These are phyloP conservation scores for Arthrobotrys sphaeroides DNA, from an alignment of 2,329 filamentous ascomycete genomes.

Conservation along the genomic window DNA sequence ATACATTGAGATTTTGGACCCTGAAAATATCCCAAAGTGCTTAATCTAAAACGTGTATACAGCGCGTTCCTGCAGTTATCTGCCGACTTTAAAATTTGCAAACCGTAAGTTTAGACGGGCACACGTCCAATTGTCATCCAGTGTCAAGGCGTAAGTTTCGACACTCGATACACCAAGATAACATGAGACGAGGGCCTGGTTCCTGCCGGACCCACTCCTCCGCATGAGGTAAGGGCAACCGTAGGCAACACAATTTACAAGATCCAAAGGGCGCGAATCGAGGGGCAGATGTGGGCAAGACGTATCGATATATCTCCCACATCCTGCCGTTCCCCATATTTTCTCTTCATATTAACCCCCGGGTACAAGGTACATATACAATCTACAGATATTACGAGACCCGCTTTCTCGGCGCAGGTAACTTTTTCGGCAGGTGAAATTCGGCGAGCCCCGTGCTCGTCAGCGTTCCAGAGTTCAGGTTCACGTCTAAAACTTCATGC, in stretches of 20 bases:
- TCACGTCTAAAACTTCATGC: slow-evolving; percentile 45
- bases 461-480: slow-evolving; percentile 10
- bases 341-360: neutral
- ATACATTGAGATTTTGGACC: neutral
- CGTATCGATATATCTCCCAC: slow-evolving; percentile 20
- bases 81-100: neutral
- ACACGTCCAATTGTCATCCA: slow-evolving; percentile 19
- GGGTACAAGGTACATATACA: slow-evolving; percentile 33
- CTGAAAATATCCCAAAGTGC: neutral
- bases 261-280: slow-evolving; percentile 10
- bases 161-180: slow-evolving; percentile 25
- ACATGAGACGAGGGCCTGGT: neutral
- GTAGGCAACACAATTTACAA: slow-evolving; percentile 36
- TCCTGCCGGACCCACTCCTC: neutral
- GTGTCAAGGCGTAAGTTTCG: slow-evolving; percentile 17
- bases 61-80: neutral
- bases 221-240: slow-evolving; percentile 25
- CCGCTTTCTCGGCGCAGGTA: neutral
- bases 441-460: slow-evolving; percentile 19
- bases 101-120: slow-evolving; percentile 5
- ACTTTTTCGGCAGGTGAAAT: slow-evolving; percentile 36
- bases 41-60: slow-evolving; percentile 5
- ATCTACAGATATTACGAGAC: neutral
- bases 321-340: slow-evolving; percentile 18
- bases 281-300: slow-evolving; percentile 17